Evolutionary conservation across 495 filamentous ascomycete genomes (phyloP), one percentile per base, ranked within the genome.

Genomic region (Tuber aestivum): DNA sequence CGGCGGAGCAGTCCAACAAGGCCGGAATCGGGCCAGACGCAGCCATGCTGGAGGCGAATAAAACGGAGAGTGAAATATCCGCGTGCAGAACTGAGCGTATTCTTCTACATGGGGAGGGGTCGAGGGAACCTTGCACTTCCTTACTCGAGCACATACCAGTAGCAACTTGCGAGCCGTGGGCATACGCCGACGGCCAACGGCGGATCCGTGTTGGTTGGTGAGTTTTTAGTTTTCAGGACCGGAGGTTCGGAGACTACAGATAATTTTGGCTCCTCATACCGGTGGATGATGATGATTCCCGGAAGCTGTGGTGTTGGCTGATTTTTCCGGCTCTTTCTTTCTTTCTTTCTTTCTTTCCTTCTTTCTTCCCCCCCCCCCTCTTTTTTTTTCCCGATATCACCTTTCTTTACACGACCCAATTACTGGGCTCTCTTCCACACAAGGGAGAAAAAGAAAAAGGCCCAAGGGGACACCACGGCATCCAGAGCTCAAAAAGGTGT

Each of bases 381-480:
- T 69, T 38, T 41, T 74, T 70, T 74, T 70, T 74, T 27, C 7
- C 37, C 56, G 7, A 35, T 35, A 65, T 65, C 56, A 35, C 35
- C 56, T 35, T 65, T 65, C 27, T 35, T 35, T 18, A 32, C 35
- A 14, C 32, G 56, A 35, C 27, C 56, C 27, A 65, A 65, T 65
- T 65, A 27, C 56, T 14, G 50, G 14, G 50, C 12, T 14, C 48
- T 23, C 56, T 61, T 32, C 3, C n/a, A 35, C 20, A 65, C 56
- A 18, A 14, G 32, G 16, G 7, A 65, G 27, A 10, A 35, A 65
- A 35, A 65, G 32, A 27, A 35, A 20, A 18, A 20, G 23, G 27
- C 3, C 27, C 12, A 65, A 35, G 56, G 18, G 56, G 56, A 35
- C 56, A 35, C 27, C 14, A 65, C 7, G 27, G 56, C 14, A 35